Conservation (phyloP, 2,329 filamentous ascomycete species). For the Huntiella omanensis region DNA sequence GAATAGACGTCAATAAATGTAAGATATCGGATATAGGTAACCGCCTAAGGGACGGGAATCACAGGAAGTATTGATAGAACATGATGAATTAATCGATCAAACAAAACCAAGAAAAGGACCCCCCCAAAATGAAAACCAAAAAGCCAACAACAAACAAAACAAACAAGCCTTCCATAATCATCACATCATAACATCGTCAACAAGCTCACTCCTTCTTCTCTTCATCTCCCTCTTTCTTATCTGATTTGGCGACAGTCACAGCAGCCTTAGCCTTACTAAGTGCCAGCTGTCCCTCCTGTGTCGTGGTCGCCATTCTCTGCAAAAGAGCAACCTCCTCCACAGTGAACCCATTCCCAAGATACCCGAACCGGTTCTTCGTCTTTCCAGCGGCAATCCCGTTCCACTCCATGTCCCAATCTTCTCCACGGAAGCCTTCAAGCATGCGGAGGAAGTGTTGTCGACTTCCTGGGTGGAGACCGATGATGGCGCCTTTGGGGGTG, state of each 20-base stretch:
- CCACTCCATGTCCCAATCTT: constrained; percentile 34
- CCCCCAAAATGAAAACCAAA: not conserved
- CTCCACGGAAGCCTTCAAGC: constrained; percentile 29
- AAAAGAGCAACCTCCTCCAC: constrained; percentile 20
- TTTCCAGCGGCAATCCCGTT: constrained; percentile 13
- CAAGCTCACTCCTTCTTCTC: not conserved
- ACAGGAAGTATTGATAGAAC: too few species aligned
- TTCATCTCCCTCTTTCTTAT: not conserved
- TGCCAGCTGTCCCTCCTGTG: not conserved
- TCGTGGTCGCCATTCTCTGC: constrained; percentile 4
- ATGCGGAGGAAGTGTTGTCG: constrained; percentile 34
- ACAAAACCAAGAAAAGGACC: not conserved
- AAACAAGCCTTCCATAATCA: not conserved
- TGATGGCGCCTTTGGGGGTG: constrained; percentile 24
- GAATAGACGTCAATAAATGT: not conserved
- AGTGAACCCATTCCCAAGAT: constrained; percentile 35
- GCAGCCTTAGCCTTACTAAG: not conserved
- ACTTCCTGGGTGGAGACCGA: constrained; percentile 31
- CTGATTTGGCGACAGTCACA: not conserved
- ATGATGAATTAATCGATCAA: not conserved
- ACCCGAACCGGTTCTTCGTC: constrained; percentile 28
- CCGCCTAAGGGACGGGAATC: too few species aligned
- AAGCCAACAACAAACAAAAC: not conserved
- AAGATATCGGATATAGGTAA: not conserved
- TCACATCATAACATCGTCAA: not conserved